Base-by-base conservation (phyloP, 192 early-diverging fungal species). In the Backusella psychrophila region DNA sequence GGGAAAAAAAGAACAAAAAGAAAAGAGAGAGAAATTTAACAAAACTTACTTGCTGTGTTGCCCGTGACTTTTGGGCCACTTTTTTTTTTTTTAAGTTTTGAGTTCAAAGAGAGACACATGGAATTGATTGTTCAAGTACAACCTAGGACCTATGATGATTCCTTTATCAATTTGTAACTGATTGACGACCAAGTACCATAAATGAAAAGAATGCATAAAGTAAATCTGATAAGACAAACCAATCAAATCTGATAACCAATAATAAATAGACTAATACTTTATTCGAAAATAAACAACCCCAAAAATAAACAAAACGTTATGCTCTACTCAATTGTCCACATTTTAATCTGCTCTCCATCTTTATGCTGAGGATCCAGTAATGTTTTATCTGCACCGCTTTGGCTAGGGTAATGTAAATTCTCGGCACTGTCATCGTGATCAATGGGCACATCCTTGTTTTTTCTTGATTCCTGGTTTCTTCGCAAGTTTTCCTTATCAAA, bases 311-410 rank as follows among this genome's bases (percentile, higher is more conserved):
- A 0, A 44, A 14, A 44, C 42, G 0, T 44, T 4, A 17, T 53
- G 49, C 11, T 3, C 41, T 71, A 79, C 70, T 79, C 78, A 66
- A 79, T 79, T 6, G 78, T 74, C 78, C 78, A 79, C 69, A 72
- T 49, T 36, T 75, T 68, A n/a, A 21, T n/a, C 6, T 73, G 12
- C 26, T 73, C 21, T 2, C 29, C 35, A 23, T 42, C 29, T 34
- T 21, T 68, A 15, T 4, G 7, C 26, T 73, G 14, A 6, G 23
- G 11, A 26, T 78, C 71, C 17, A 78, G 19, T 33, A 74, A 29
- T 35, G 65, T 69, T 21, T 78, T 73, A 15, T 66, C 49, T 14
- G 49, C 44, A 0, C 33, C 9, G 21, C 19, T 41, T 11, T 49
- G 31, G 7, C 19, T 8, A 3, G 33, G 52, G 8, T 73, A 63